phyloP scores from a whole-genome alignment of 345 rosid genomes.

The Fremontodendron californicum region DNA sequence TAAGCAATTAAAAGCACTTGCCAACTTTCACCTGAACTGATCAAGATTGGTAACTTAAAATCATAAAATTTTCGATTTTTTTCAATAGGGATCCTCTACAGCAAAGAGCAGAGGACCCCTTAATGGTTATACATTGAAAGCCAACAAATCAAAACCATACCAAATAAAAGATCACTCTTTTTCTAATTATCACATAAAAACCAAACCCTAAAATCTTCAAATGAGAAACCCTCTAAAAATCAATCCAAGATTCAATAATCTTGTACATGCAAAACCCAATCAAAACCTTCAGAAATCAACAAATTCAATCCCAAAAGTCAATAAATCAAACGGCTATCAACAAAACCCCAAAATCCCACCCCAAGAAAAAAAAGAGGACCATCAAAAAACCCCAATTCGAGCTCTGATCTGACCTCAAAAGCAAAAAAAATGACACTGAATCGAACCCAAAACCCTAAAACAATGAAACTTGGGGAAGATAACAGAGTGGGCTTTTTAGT shows the following conservation, averaged over 20 bases:
- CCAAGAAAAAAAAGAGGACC: constrained; percentile 1
- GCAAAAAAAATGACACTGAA: constrained; percentile 18
- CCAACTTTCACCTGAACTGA: constrained; percentile 16
- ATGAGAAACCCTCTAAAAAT: constrained; percentile 17
- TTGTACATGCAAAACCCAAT: constrained; percentile 25
- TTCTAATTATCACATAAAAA: neutral
- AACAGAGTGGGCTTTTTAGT: constrained; percentile 2
- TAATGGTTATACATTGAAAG: constrained; percentile 45
- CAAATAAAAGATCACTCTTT: constrained; percentile 16
- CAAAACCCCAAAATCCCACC: constrained; percentile 13
- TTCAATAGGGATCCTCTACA: too few species aligned
- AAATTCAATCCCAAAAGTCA: constrained; percentile 31
- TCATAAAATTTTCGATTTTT: neutral
- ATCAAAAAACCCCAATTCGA: constrained; percentile 14
- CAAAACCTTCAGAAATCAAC: constrained; percentile 17
- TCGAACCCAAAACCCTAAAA: constrained; percentile 25
- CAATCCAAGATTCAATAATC: constrained; percentile 26
- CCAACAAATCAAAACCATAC: constrained; percentile 19
- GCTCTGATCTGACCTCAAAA: constrained; percentile 33
- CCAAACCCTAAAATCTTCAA: constrained; percentile 31
- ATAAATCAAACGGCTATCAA: constrained; percentile 29
- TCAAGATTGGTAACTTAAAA: neutral
- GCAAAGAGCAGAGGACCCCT: too few species aligned
- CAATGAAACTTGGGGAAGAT: constrained; percentile 5
- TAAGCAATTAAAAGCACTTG: constrained; percentile 10